Conservation (phyloP, 345 rosid species). For the Raphanus raphanistrum region DNA sequence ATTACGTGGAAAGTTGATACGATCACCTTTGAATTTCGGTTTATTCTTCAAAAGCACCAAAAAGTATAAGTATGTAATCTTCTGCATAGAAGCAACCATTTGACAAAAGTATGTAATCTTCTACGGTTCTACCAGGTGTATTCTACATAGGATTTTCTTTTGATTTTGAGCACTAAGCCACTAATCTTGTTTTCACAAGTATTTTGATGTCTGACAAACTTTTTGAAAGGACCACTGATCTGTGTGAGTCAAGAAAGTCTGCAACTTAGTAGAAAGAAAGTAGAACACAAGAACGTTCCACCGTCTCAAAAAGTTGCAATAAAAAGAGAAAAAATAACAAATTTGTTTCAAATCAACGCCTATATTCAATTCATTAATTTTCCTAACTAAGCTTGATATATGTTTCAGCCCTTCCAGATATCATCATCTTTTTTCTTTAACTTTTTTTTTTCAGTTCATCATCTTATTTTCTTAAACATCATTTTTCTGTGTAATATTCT, state of each 20-base stretch:
- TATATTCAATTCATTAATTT: neutral
- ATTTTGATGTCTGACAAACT: neutral
- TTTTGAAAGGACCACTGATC: neutral
- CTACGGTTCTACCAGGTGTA: no score
- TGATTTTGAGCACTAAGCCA: neutral
- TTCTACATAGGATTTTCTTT: neutral
- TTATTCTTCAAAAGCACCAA: neutral
- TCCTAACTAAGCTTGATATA: neutral
- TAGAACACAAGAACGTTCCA: neutral
- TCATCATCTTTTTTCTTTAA: no score
- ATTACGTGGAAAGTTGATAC: neutral
- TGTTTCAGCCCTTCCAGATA: neutral
- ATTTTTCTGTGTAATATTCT: neutral
- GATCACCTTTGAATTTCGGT: neutral
- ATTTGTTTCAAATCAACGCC: neutral
- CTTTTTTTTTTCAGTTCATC: neutral
- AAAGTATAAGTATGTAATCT: neutral
- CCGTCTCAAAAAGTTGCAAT: neutral
- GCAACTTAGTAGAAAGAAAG: neutral
- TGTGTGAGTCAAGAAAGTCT: constrained; percentile 3
- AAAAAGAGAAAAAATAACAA: neutral
- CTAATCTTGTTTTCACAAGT: neutral
- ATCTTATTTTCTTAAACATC: neutral
- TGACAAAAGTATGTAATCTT: no score
- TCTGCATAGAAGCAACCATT: neutral